Evolutionary conservation across 1,284 basidiomycete species (phyloP).

Genomic region (Ustilago crameri): DNA sequence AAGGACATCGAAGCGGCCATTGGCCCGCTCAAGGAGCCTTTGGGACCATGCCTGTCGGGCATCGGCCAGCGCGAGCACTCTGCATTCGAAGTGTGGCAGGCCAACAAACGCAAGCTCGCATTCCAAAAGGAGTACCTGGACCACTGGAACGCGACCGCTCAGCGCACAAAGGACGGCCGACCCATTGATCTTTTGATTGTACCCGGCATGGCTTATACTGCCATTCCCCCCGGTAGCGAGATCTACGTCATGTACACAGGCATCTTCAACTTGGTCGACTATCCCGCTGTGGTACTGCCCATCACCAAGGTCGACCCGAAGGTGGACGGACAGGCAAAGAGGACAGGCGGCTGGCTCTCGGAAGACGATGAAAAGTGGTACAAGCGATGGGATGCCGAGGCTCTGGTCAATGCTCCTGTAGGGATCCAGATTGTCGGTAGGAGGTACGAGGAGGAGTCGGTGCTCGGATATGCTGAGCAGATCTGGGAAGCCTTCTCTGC

Average conservation of each 20-base stretch:
- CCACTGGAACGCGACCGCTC: conserved; percentile 73
- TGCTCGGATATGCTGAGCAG: conserved; percentile 70
- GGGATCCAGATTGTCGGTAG: conserved; percentile 77
- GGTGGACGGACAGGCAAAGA: conserved; percentile 72
- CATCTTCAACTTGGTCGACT: conserved; percentile 77
- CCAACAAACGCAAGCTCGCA: conserved; percentile 68
- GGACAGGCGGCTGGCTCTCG: conserved; percentile 65
- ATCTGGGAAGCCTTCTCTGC: conserved; percentile 28
- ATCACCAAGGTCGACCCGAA: conserved; percentile 69
- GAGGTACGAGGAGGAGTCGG: conserved; percentile 79
- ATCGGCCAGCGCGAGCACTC: conserved; percentile 45
- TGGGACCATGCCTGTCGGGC: conserved; percentile 34
- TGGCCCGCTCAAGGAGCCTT: conserved; percentile 55
- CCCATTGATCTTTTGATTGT: conserved; percentile 75
- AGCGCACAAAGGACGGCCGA: conserved; percentile 72
- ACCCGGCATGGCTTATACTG: conserved; percentile 73
- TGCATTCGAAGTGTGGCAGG: conserved; percentile 74
- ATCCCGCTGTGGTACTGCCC: conserved; percentile 76
- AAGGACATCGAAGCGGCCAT: conserved; percentile 48
- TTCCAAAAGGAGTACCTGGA: conserved; percentile 72
- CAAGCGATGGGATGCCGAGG: conserved; percentile 62
- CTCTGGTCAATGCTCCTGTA: conserved; percentile 75
- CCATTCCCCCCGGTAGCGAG: conserved; percentile 72
- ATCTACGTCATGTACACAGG: conserved; percentile 63
- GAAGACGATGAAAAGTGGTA: conserved; percentile 57